A percentile compares a stretch with the other conserved stretches of the same genome.
Conservation (phyloP, 2,329 filamentous ascomycete genomes). For the Arthrobotrys musiformis region DNA sequence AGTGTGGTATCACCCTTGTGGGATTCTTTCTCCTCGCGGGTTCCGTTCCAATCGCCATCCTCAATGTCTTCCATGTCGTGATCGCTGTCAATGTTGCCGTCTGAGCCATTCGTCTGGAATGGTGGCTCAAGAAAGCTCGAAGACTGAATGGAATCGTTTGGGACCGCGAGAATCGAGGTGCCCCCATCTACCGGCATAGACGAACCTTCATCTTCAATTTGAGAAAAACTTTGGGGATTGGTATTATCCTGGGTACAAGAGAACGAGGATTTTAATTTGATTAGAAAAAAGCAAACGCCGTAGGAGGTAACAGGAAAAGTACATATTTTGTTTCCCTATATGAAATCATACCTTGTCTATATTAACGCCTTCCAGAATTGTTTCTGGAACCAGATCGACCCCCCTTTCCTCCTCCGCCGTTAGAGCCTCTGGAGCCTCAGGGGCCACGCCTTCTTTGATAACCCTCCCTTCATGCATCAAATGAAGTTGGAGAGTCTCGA, state of each 20-base stretch:
- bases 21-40: not conserved
- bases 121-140: conserved; percentile 46
- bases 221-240: conserved; percentile 17
- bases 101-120: conserved; percentile 47
- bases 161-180: not conserved
- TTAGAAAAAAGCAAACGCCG: conserved; percentile 36
- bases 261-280: not conserved
- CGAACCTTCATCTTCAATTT: conserved; percentile 22
- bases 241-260: conserved; percentile 34
- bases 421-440: not conserved
- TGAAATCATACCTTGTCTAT: conserved; percentile 48
- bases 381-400: conserved; percentile 31
- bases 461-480: conserved; percentile 33
- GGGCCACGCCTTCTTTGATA: conserved; percentile 27
- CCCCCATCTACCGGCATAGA: conserved; percentile 29
- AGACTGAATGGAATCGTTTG: conserved; percentile 32
- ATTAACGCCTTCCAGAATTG: conserved; percentile 19
- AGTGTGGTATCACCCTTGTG: not conserved
- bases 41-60: no score
- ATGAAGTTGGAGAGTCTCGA: conserved; percentile 10
- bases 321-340: conserved; percentile 13
- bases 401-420: conserved; percentile 2
- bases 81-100: conserved; percentile 38
- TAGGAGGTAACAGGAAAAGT: conserved; percentile 2
- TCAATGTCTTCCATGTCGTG: conserved; percentile 26